Percentiles rank a stretch among this genome's conserved stretches.
phyloP scores from a whole-genome alignment of 768 basidiomycete genomes.

The Agrocybe pediades region DNA sequence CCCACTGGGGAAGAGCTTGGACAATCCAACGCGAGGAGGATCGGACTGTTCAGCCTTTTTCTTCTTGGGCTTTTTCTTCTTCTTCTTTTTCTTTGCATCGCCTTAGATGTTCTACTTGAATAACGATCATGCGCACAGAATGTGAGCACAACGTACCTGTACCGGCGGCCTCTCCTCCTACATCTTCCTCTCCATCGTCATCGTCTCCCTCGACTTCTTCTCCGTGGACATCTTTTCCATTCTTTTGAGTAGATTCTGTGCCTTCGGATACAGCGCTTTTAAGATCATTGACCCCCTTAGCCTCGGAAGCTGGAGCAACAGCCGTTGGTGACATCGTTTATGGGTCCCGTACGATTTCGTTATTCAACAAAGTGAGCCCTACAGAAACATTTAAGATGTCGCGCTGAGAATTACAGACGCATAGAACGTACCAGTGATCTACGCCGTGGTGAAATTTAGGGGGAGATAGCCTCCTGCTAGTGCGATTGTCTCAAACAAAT shows the following conservation, averaged over 20 bases:
- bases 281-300: neutral
- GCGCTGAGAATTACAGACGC: too few species aligned
- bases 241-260: neutral
- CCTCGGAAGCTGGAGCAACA: neutral
- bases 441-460: too few species aligned
- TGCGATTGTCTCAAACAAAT: too few species aligned
- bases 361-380: neutral
- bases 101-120: constrained; percentile 28
- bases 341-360: neutral
- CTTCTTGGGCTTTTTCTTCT: constrained; percentile 91
- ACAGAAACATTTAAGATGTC: neutral
- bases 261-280: neutral
- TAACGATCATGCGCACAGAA: neutral
- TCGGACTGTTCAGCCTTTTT: constrained; percentile 85
- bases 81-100: constrained; percentile 82
- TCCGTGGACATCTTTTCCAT: constrained; percentile 6
- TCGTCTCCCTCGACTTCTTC: constrained; percentile 21
- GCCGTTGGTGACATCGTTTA: neutral
- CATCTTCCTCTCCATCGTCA: constrained; percentile 26
- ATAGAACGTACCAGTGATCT: too few species aligned
- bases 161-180: constrained; percentile 19
- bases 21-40: constrained; percentile 86
- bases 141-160: constrained; percentile 9
- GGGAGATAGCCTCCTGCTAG: too few species aligned
- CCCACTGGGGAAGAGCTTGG: constrained; percentile 86